phyloP scores from a whole-genome alignment of 148 eudicot species.

The Oxyria digyna region DNA sequence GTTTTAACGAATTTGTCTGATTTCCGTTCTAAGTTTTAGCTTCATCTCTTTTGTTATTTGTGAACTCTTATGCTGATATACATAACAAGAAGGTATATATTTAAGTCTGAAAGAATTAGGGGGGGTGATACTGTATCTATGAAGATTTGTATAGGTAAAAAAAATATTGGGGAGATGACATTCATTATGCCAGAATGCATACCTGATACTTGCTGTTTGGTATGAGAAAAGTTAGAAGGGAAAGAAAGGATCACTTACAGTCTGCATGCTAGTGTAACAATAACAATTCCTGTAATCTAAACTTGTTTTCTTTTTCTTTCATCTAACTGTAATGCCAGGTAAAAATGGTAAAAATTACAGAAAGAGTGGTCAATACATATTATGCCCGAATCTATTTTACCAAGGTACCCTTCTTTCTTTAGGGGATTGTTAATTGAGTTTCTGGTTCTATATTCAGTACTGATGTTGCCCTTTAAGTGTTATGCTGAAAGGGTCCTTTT shows the following conservation, averaged over 20 bases:
- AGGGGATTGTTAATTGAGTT: background rate
- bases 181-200: background rate
- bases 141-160: background rate
- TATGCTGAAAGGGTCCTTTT: background rate
- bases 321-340: conserved; percentile 32
- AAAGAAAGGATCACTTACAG: background rate
- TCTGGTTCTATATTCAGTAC: background rate
- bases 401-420: conserved; percentile 28
- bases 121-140: background rate
- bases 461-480: background rate
- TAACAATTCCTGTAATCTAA: background rate
- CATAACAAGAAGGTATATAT: background rate
- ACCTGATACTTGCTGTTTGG: background rate
- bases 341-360: conserved; percentile 57
- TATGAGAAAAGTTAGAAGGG: background rate
- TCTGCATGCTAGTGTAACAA: background rate
- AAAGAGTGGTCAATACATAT: conserved; percentile 50
- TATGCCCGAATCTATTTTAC: conserved; percentile 45
- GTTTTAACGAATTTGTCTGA: background rate
- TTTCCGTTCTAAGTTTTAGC: background rate
- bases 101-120: background rate
- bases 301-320: conserved; percentile 3
- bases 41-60: background rate
- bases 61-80: background rate
- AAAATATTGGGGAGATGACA: background rate